Percentiles rank a stretch among this genome's conserved stretches.
Evolutionary conservation across 169 alveolate species (phyloP).

Genomic region (Cryptosporidium canis): DNA sequence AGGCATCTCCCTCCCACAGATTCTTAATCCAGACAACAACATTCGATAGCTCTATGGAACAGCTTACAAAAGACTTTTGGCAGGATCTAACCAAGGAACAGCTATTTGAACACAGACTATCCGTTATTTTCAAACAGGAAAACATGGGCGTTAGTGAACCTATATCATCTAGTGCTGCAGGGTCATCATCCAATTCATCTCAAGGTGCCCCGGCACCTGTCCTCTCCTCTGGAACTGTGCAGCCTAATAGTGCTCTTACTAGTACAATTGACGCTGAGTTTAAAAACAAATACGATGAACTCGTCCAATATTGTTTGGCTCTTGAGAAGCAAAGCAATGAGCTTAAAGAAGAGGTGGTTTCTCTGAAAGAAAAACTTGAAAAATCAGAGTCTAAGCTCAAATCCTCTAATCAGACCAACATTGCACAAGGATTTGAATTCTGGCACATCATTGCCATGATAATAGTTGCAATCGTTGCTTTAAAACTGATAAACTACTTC

Average conservation of each 20-base stretch:
- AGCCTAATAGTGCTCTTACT: slow-evolving; percentile 77
- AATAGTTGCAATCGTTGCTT: slow-evolving; percentile 68
- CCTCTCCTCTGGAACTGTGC: slow-evolving; percentile 4
- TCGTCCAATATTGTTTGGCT: slow-evolving; percentile 85
- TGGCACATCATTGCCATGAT: slow-evolving; percentile 63
- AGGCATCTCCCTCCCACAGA: slow-evolving; percentile 82
- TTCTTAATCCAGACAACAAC: slow-evolving; percentile 83
- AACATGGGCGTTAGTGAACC: slow-evolving; percentile 80
- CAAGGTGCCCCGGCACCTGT: neutral
- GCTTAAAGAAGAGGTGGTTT: slow-evolving; percentile 47
- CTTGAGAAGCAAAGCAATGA: slow-evolving; percentile 83
- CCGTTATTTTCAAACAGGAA: slow-evolving; percentile 85
- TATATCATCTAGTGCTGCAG: slow-evolving; percentile 75
- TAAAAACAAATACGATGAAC: slow-evolving; percentile 83
- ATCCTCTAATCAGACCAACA: slow-evolving; percentile 10
- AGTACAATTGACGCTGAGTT: slow-evolving; percentile 72
- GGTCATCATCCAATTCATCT: slow-evolving; percentile 10
- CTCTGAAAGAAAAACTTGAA: slow-evolving; percentile 40
- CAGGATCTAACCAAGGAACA: slow-evolving; percentile 81
- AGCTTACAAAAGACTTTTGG: slow-evolving; percentile 87
- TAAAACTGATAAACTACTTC: slow-evolving; percentile 62
- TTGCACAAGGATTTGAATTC: slow-evolving; percentile 63
- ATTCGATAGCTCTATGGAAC: slow-evolving; percentile 79
- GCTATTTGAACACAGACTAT: slow-evolving; percentile 84
- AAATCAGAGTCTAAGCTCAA: slow-evolving; percentile 33